Conservation (phyloP, 2,329 filamentous ascomycete genomes). For the Orbilia brochopaga region DNA sequence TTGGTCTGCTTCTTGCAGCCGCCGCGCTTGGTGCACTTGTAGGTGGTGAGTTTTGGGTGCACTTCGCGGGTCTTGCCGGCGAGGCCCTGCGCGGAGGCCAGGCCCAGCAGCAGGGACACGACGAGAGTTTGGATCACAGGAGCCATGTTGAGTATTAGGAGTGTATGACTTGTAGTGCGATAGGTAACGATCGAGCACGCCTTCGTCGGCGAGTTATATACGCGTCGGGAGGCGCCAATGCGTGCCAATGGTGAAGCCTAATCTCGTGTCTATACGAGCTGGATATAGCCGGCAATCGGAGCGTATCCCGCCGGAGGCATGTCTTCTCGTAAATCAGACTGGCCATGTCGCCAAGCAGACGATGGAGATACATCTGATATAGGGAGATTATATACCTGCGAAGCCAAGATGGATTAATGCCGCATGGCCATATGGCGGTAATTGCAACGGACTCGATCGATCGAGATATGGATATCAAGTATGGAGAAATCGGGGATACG, state of each 20-base stretch:
- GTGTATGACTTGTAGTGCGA: slow-evolving; percentile 15
- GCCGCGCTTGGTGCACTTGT: slow-evolving; percentile 62
- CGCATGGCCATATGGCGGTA: too few species aligned
- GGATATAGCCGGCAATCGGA: slow-evolving; percentile 48
- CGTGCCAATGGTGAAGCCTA: slow-evolving; percentile 35
- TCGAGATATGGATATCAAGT: too few species aligned
- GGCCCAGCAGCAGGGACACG: slow-evolving; percentile 53
- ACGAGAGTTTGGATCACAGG: slow-evolving; percentile 26
- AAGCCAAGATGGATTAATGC: too few species aligned
- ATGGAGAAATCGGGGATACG: background rate
- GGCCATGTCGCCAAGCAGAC: too few species aligned
- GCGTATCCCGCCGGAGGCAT: slow-evolving; percentile 28
- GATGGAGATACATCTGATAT: too few species aligned
- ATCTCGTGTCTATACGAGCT: slow-evolving; percentile 25
- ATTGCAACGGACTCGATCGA: too few species aligned
- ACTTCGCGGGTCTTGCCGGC: slow-evolving; percentile 60
- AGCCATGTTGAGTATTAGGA: slow-evolving; percentile 26
- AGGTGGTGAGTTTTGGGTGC: slow-evolving; percentile 64
- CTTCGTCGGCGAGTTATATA: slow-evolving; percentile 34
- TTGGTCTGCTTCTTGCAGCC: slow-evolving; percentile 63
- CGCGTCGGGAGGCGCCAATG: slow-evolving; percentile 22
- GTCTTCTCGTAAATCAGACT: too few species aligned
- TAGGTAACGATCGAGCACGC: background rate
- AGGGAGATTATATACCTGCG: too few species aligned
- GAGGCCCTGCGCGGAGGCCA: slow-evolving; percentile 59